phyloP scores from a whole-genome alignment of 441 rosid genomes.

The Melastoma candidum region DNA sequence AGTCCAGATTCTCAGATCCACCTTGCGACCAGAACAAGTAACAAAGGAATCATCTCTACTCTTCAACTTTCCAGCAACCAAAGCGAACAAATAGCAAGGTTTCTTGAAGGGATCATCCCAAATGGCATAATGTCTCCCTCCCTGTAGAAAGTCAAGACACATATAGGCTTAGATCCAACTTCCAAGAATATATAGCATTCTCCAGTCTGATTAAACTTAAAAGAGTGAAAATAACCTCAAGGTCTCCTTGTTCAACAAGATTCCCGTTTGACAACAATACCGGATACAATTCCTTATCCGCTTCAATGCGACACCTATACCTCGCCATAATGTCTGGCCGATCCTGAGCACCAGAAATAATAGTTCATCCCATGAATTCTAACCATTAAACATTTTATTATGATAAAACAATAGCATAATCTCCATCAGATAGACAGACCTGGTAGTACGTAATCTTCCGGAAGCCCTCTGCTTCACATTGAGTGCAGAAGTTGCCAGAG shows the following conservation, averaged over 20 bases:
- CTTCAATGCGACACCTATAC: slow-evolving; percentile 88
- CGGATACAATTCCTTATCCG: slow-evolving; percentile 79
- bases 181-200: background rate
- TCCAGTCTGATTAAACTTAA: background rate
- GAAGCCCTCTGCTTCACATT: slow-evolving; percentile 98
- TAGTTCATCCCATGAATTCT: slow-evolving; percentile 8
- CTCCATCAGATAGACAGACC: slow-evolving; percentile 28
- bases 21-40: slow-evolving; percentile 77
- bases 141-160: slow-evolving; percentile 29
- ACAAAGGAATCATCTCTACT: slow-evolving; percentile 82
- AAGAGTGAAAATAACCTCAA: slow-evolving; percentile 41
- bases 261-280: slow-evolving; percentile 91
- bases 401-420: background rate
- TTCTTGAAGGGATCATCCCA: slow-evolving; percentile 99
- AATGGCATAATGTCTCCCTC: slow-evolving; percentile 73
- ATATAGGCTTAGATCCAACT: background rate
- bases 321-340: slow-evolving; percentile 98
- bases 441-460: slow-evolving; percentile 87
- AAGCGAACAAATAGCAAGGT: slow-evolving; percentile 89
- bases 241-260: slow-evolving; percentile 68
- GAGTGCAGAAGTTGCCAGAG: slow-evolving; percentile 89
- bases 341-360: slow-evolving; percentile 39
- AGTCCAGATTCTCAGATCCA: slow-evolving; percentile 81
- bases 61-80: slow-evolving; percentile 83
- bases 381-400: background rate